Evolutionary conservation across 306 rosid species (phyloP).

Genomic region (Quercus alba): DNA sequence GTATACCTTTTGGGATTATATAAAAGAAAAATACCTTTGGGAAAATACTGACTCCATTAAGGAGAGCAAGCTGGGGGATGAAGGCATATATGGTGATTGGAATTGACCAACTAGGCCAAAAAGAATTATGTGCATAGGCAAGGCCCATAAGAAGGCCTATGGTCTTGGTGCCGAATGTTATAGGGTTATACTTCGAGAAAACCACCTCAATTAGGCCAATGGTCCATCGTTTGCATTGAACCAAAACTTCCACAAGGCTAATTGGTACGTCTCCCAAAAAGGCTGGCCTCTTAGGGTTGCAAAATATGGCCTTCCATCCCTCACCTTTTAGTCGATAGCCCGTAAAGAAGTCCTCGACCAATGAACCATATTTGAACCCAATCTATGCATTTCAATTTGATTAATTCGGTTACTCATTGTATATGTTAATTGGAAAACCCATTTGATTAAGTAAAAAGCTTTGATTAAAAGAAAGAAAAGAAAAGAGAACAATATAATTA

Average conservation of each 20-base stretch:
- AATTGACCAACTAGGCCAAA: constrained; percentile 27
- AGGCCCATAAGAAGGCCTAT: constrained; percentile 35
- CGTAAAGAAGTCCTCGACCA: constrained; percentile 39
- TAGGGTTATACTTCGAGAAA: constrained; percentile 30
- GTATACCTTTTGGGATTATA: too few relatives aligned
- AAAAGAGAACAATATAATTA: too few relatives aligned
- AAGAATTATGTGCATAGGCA: constrained; percentile 20
- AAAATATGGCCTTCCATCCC: constrained; percentile 38
- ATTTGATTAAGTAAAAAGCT: too few relatives aligned
- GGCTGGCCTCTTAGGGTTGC: constrained; percentile 37
- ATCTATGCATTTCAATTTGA: constrained; percentile 5
- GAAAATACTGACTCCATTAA: constrained; percentile 33
- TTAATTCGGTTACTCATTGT: too few relatives aligned
- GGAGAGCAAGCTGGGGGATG: constrained; percentile 43
- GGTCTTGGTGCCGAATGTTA: constrained; percentile 16
- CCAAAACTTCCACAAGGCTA: constrained; percentile 24
- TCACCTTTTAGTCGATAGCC: constrained; percentile 21
- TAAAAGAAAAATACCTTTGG: constrained; percentile 16
- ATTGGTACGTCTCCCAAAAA: constrained; percentile 38
- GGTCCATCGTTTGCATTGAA: constrained; percentile 37
- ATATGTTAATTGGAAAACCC: too few relatives aligned
- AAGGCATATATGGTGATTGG: constrained; percentile 34
- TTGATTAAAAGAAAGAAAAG: too few relatives aligned
- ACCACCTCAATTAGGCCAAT: constrained; percentile 30
- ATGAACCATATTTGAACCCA: constrained; percentile 41